Percentiles rank a stretch among this genome's conserved stretches.
Evolutionary conservation across 2,329 filamentous ascomycete species (phyloP).

Genomic region (Cladosporium sp.): DNA sequence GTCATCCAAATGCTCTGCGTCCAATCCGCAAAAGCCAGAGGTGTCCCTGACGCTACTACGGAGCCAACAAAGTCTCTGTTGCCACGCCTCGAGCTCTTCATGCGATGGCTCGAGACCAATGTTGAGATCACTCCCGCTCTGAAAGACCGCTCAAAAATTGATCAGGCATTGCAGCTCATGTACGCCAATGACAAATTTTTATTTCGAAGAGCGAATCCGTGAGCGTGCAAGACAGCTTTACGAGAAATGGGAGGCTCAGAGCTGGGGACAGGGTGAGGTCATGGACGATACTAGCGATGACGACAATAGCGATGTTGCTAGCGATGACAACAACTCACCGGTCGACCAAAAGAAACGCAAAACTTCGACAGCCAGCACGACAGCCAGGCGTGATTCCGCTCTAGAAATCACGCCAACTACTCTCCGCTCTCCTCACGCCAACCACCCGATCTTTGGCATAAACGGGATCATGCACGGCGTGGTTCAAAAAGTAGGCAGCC

Average conservation of each 20-base stretch:
- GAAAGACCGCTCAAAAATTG: slow-evolving; percentile 16
- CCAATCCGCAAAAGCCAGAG: not conserved
- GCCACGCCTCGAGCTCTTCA: slow-evolving; percentile 16
- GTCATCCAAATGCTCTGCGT: not conserved
- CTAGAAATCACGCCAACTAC: not conserved
- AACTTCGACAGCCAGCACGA: not conserved
- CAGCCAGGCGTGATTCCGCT: slow-evolving; percentile 2
- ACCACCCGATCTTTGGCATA: slow-evolving; percentile 22
- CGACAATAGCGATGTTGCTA: not conserved
- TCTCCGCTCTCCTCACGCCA: slow-evolving; percentile 13
- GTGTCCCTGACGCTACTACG: not conserved
- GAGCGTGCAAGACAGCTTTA: slow-evolving; percentile 16
- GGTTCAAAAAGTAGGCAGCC: not conserved
- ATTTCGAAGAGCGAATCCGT: slow-evolving; percentile 14
- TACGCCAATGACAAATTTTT: slow-evolving; percentile 14
- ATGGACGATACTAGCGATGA: slow-evolving; percentile 3
- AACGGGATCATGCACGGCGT: slow-evolving; percentile 25
- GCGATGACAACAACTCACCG: not conserved
- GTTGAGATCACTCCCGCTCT: slow-evolving; percentile 18
- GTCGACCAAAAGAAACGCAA: slow-evolving; percentile 5
- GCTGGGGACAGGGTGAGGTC: slow-evolving; percentile 18
- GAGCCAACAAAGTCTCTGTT: not conserved
- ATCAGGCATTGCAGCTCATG: slow-evolving; percentile 15
- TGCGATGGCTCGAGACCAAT: slow-evolving; percentile 18
- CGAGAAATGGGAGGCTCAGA: slow-evolving; percentile 18